Evolutionary conservation across 2,329 filamentous ascomycete species (phyloP).

Genomic region (Aureobasidium sp.): DNA sequence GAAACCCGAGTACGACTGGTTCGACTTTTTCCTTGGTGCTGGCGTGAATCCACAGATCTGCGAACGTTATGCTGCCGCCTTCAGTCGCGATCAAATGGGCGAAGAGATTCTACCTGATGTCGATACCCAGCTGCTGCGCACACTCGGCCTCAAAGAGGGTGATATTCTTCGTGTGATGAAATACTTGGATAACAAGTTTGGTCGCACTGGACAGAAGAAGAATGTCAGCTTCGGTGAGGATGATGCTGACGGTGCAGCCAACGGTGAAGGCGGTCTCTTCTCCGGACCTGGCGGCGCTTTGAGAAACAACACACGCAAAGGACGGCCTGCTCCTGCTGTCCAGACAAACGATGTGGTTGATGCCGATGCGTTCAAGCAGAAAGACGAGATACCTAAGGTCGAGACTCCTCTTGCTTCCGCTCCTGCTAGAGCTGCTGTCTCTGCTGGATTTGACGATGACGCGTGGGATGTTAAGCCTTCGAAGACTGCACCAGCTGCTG

Average conservation of each 20-base stretch:
- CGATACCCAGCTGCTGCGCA: constrained; percentile 72
- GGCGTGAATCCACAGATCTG: constrained; percentile 89
- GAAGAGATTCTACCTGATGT: constrained; percentile 89
- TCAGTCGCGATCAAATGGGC: constrained; percentile 88
- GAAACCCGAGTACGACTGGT: constrained; percentile 90
- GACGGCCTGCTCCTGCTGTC: constrained; percentile 77
- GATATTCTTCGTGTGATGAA: constrained; percentile 96
- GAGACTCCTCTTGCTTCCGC: constrained; percentile 43
- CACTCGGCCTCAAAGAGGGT: constrained; percentile 86
- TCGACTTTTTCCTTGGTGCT: constrained; percentile 92
- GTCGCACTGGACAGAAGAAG: constrained; percentile 42
- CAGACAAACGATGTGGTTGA: constrained; percentile 82
- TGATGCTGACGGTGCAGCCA: constrained; percentile 48
- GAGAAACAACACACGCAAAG: constrained; percentile 90
- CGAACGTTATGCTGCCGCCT: constrained; percentile 87
- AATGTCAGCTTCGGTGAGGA: constrained; percentile 49
- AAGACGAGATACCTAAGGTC: constrained; percentile 41
- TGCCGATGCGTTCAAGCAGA: constrained; percentile 71
- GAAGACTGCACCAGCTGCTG: constrained; percentile 41
- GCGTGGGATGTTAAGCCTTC: constrained; percentile 93
- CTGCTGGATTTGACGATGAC: constrained; percentile 82
- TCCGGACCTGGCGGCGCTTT: constrained; percentile 86
- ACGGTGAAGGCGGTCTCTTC: constrained; percentile 63
- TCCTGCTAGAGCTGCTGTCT: constrained; percentile 41
- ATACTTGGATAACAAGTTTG: constrained; percentile 71